phyloP scores from a whole-genome alignment of 148 eudicot genomes.

The Pharnaceum exiguum region DNA sequence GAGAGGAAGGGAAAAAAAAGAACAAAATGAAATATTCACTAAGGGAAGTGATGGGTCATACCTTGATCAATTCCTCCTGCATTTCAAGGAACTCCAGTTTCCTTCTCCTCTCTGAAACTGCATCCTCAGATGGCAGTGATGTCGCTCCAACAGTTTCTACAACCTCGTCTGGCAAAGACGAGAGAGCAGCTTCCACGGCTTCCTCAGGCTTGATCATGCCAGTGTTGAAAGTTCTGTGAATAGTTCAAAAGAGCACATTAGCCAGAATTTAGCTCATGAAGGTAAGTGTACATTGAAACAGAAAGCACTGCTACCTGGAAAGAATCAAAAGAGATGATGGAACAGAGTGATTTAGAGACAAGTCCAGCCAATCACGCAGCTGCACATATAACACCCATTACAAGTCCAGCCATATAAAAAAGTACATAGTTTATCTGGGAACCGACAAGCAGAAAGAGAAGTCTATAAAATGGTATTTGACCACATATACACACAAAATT shows the following conservation, averaged over 20 bases:
- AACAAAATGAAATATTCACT: too few species aligned
- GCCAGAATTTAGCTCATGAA: not conserved
- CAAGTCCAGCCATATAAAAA: not conserved
- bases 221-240: slow-evolving; percentile 62
- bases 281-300: not conserved
- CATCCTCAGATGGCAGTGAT: slow-evolving; percentile 63
- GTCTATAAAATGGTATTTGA: too few species aligned
- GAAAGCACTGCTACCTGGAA: slow-evolving; percentile 42
- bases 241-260: slow-evolving; percentile 3
- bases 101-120: slow-evolving; percentile 72
- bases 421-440: too few species aligned
- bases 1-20: not conserved
- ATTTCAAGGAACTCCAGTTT: slow-evolving; percentile 80
- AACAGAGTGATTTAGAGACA: slow-evolving; percentile 67
- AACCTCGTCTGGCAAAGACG: slow-evolving; percentile 83
- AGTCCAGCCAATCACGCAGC: slow-evolving; percentile 84
- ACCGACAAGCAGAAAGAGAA: too few species aligned
- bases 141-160: slow-evolving; percentile 68
- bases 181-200: slow-evolving; percentile 67
- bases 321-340: slow-evolving; percentile 78
- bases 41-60: slow-evolving; percentile 8
- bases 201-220: slow-evolving; percentile 73
- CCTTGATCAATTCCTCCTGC: slow-evolving; percentile 85
- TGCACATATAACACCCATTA: slow-evolving; percentile 20
- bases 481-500: not conserved